Evolutionary conservation across 495 filamentous ascomycete species (phyloP).

Genomic region (Tuber borchii): DNA sequence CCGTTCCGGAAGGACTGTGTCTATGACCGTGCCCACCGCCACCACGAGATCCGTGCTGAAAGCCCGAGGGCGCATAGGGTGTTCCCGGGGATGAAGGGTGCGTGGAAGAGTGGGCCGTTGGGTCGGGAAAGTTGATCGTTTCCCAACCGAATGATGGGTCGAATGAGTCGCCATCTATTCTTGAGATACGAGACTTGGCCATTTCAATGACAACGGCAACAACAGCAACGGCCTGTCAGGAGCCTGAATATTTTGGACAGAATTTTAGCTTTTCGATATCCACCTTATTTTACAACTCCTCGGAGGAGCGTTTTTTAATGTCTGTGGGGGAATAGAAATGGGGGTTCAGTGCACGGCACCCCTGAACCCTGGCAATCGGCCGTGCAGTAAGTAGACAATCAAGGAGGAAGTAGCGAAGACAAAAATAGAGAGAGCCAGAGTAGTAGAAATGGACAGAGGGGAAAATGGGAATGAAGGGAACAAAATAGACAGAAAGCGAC

Average conservation of each 20-base stretch:
- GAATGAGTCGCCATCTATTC: constrained; percentile 21
- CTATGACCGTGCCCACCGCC: not conserved
- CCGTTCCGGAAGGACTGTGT: not conserved
- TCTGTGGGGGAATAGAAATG: not conserved
- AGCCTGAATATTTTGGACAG: not conserved
- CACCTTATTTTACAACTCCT: not conserved
- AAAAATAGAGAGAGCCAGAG: not conserved
- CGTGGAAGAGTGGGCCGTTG: constrained; percentile 2
- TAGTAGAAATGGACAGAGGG: not conserved
- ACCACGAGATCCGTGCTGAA: constrained; percentile 11
- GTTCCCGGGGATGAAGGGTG: constrained; percentile 6
- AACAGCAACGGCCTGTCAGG: not conserved
- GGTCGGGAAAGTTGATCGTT: constrained; percentile 17
- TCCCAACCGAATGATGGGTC: constrained; percentile 22
- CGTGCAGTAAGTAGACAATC: not conserved
- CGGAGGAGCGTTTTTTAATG: not conserved
- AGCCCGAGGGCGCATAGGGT: constrained; percentile 3
- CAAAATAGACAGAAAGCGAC: not conserved
- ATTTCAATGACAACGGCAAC: constrained; percentile 4
- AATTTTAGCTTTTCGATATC: not conserved
- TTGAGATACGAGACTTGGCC: constrained; percentile 29
- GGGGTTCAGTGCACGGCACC: not conserved
- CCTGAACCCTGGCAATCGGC: not conserved
- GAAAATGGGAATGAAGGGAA: not conserved
- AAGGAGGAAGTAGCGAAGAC: not conserved